Percentiles rank a stretch among this genome's conserved stretches.
These are phyloP conservation scores for Exophiala sp. DNA, from an alignment of 2,329 filamentous ascomycete genomes.

Conservation along the genomic window DNA sequence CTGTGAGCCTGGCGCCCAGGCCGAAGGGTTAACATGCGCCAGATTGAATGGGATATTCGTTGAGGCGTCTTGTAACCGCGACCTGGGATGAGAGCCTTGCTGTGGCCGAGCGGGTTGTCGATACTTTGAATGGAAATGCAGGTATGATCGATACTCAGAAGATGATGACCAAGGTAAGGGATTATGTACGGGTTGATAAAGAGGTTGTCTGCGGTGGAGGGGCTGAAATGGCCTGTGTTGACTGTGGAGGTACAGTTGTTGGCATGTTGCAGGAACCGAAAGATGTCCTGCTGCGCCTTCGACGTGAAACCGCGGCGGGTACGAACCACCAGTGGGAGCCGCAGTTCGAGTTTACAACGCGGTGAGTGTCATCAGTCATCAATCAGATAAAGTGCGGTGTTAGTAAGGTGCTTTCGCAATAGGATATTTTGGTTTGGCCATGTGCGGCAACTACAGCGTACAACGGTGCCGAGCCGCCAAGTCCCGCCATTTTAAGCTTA, in stretches of 20 bases:
- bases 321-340: neutral
- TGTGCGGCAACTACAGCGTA: no score
- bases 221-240: neutral
- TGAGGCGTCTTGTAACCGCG: neutral
- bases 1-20: constrained; percentile 15
- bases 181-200: constrained; percentile 9
- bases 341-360: neutral
- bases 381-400: no score
- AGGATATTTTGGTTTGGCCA: no score
- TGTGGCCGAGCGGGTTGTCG: constrained; percentile 7
- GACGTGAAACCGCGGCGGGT: constrained; percentile 9
- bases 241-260: neutral
- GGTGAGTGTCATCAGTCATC: no score
- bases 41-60: neutral
- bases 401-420: no score
- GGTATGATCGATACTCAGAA: constrained; percentile 4
- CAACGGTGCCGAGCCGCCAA: neutral
- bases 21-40: constrained; percentile 13
- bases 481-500: constrained; percentile 6
- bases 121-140: constrained; percentile 7
- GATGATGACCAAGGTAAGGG: neutral
- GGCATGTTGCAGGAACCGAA: constrained; percentile 4
- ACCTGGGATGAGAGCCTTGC: neutral
- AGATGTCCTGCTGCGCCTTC: constrained; percentile 5
- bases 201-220: constrained; percentile 1